Conservation (phyloP, 306 rosid genomes). For the Vigna unguiculata region DNA sequence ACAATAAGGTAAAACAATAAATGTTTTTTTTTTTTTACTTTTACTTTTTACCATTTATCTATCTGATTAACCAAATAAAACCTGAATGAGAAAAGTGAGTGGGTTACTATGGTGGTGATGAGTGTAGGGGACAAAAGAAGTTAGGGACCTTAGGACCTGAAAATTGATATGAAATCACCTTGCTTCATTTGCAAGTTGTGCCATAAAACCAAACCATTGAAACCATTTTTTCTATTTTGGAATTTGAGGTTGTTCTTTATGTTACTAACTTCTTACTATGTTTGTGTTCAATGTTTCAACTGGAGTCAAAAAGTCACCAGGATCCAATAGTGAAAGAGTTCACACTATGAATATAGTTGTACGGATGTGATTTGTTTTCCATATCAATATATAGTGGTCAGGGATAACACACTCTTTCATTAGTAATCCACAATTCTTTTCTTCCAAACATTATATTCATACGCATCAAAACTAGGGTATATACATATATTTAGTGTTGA, state of each 20-base stretch:
- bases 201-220: constrained; percentile 13
- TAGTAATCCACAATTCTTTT: too few species aligned
- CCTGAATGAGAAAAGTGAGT: too few species aligned
- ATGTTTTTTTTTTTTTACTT: too few species aligned
- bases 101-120: constrained; percentile 8
- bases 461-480: too few species aligned
- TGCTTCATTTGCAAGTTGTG: constrained; percentile 69
- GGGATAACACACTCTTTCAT: background rate
- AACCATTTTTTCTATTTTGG: background rate
- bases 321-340: background rate
- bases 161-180: constrained; percentile 47
- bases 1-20: too few species aligned
- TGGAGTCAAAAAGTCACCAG: background rate
- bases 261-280: background rate
- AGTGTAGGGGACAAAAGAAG: constrained; percentile 57
- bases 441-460: too few species aligned
- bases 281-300: background rate
- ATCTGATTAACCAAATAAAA: too few species aligned
- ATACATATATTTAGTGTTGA: too few species aligned
- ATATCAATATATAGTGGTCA: background rate
- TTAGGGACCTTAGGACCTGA: constrained; percentile 36
- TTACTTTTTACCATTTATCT: too few species aligned
- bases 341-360: background rate
- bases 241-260: background rate
- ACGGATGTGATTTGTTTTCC: background rate